These are phyloP conservation scores for Exserohilum turcica DNA, from an alignment of 2,329 filamentous ascomycete species.

Conservation along the genomic window DNA sequence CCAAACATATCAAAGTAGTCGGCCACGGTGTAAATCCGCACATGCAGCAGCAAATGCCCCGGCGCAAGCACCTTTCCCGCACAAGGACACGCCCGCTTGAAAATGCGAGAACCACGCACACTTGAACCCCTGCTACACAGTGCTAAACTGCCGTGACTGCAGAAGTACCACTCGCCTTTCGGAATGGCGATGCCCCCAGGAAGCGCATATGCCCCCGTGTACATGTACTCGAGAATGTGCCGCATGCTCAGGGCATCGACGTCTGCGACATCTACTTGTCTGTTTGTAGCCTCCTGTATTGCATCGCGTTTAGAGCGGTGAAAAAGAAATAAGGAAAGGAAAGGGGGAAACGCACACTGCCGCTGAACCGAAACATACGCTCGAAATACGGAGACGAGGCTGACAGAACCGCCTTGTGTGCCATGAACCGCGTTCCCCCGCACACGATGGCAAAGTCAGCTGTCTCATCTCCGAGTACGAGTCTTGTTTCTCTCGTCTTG, in stretches of 20 bases:
- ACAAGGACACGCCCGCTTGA: slow-evolving; percentile 8
- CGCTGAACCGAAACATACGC: slow-evolving; percentile 15
- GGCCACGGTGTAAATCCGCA: slow-evolving; percentile 11
- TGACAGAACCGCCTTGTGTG: slow-evolving; percentile 6
- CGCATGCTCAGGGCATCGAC: slow-evolving; percentile 4
- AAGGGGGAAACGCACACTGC: background rate
- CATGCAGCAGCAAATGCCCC: slow-evolving; percentile 9
- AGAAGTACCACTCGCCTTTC: background rate
- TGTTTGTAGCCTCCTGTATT: background rate
- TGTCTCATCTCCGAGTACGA: slow-evolving; percentile 2
- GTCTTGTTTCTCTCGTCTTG: background rate
- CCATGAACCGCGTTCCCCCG: background rate
- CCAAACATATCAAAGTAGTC: slow-evolving; percentile 10
- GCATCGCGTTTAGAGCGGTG: background rate
- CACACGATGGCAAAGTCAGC: slow-evolving; percentile 14
- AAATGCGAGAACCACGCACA: background rate
- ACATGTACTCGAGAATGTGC: slow-evolving; percentile 14
- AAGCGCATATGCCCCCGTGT: slow-evolving; percentile 7
- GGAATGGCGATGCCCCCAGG: slow-evolving; percentile 1
- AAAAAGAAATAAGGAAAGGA: too few relatives aligned
- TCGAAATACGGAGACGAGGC: slow-evolving; percentile 9
- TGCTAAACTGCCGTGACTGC: slow-evolving; percentile 6
- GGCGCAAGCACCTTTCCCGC: slow-evolving; percentile 4
- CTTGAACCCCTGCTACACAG: background rate
- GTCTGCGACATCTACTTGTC: background rate